Evolutionary conservation across 352 stramenopile genomes (phyloP).

Genomic region (Pythium dissotocum): DNA sequence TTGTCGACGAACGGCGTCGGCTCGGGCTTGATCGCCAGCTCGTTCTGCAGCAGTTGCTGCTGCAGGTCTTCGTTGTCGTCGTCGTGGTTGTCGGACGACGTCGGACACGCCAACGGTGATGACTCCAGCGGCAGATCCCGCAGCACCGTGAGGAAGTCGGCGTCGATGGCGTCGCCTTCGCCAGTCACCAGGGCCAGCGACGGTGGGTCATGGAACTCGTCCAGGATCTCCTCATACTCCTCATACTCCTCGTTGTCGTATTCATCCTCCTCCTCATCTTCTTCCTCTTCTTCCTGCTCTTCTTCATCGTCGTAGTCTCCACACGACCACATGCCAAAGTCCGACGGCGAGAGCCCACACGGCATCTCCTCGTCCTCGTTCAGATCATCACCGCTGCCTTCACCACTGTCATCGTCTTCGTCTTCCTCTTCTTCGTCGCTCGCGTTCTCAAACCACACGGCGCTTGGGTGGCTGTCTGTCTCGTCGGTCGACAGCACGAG

Average conservation of each 20-base stretch:
- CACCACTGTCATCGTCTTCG: too few relatives aligned
- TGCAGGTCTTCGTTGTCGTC: background rate
- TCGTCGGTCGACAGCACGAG: slow-evolving; percentile 22
- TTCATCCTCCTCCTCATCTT: background rate
- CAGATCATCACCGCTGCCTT: background rate
- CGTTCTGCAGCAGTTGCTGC: background rate
- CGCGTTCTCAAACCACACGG: background rate
- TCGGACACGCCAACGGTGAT: background rate
- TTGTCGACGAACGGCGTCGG: background rate
- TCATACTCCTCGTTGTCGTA: background rate
- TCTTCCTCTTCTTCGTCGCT: slow-evolving; percentile 3
- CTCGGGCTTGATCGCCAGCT: background rate
- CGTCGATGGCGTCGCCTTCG: slow-evolving; percentile 7
- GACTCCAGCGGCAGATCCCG: slow-evolving; percentile 3
- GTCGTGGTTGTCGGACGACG: background rate
- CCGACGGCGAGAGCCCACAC: background rate
- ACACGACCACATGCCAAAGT: background rate
- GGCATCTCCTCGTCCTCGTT: background rate
- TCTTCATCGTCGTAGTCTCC: background rate
- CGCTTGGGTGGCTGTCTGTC: background rate
- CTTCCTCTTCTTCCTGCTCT: background rate
- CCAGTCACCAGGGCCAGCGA: background rate
- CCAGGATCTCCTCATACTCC: background rate
- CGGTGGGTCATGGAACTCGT: background rate
- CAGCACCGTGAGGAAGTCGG: slow-evolving; percentile 2